Evolutionary conservation across 306 rosid species (phyloP).

Genomic region (Biancaea sappan): DNA sequence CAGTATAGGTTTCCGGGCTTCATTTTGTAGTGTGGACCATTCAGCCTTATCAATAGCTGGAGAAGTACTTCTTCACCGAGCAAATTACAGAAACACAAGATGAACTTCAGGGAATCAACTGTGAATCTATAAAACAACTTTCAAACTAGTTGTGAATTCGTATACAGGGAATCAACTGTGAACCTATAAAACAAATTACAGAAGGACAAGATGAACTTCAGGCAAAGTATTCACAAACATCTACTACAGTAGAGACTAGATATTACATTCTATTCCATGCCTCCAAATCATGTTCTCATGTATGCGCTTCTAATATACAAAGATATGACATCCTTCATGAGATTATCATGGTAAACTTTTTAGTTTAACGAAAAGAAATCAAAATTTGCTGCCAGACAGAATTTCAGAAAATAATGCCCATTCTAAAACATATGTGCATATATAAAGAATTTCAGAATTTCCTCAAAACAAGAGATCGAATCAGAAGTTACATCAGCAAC

Average conservation of each 20-base stretch:
- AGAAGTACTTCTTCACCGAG: slow-evolving; percentile 65
- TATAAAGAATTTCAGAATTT: too few relatives aligned
- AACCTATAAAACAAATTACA: neutral
- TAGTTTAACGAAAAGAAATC: neutral
- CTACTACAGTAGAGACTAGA: neutral
- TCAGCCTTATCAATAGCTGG: slow-evolving; percentile 64
- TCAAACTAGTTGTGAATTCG: neutral
- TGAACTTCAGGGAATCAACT: too few relatives aligned
- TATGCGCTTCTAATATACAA: neutral
- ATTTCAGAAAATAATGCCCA: too few relatives aligned
- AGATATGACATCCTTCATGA: neutral
- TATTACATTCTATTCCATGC: neutral
- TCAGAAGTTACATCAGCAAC: too few relatives aligned
- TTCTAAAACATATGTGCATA: too few relatives aligned
- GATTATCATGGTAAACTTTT: neutral
- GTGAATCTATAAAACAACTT: too few relatives aligned
- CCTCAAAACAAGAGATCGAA: too few relatives aligned
- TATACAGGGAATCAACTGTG: neutral
- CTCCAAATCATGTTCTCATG: neutral
- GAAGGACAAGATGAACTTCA: neutral
- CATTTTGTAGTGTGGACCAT: slow-evolving; percentile 86
- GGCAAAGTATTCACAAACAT: neutral
- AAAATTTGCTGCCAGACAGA: too few relatives aligned
- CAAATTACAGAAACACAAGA: slow-evolving; percentile 54
- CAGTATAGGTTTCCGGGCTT: slow-evolving; percentile 78